Evolutionary conservation across 768 basidiomycete genomes (phyloP).

Genomic region (Leucosporidium creatinivorum): DNA sequence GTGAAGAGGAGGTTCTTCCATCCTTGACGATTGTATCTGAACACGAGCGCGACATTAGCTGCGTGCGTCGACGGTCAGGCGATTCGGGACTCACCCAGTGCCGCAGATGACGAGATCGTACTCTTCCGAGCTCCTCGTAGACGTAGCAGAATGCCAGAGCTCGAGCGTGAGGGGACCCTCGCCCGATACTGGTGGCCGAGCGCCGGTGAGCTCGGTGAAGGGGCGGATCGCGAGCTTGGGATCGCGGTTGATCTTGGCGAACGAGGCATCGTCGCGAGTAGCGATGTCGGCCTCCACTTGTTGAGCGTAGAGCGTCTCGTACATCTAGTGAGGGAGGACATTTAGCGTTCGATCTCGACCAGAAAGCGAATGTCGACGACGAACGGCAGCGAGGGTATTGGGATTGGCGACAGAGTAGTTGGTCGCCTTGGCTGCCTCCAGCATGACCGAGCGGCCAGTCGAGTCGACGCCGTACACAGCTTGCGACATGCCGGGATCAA

Average conservation of each 20-base stretch:
- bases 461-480: slow-evolving; percentile 45
- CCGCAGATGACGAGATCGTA: slow-evolving; percentile 53
- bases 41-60: no score
- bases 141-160: slow-evolving; percentile 45
- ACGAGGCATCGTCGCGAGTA: slow-evolving; percentile 37
- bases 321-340: slow-evolving; percentile 42
- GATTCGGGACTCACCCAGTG: slow-evolving; percentile 42
- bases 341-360: no score
- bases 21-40: slow-evolving; percentile 47
- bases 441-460: slow-evolving; percentile 41
- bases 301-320: slow-evolving; percentile 52
- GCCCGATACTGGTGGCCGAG: not conserved
- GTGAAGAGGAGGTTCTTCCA: slow-evolving; percentile 43
- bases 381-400: slow-evolving; percentile 39
- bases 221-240: slow-evolving; percentile 43
- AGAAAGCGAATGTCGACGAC: slow-evolving; percentile 40
- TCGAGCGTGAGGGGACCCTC: slow-evolving; percentile 38
- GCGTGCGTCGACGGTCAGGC: no score
- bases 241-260: slow-evolving; percentile 41
- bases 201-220: slow-evolving; percentile 34
- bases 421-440: slow-evolving; percentile 49
- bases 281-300: slow-evolving; percentile 48
- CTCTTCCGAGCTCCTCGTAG: slow-evolving; percentile 38
- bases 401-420: slow-evolving; percentile 55
- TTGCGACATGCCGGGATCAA: slow-evolving; percentile 49